Percentiles rank a stretch among this genome's conserved stretches.
phyloP scores from a whole-genome alignment of 805 yeast genomes.

The Cyberlindnera meyerae region DNA sequence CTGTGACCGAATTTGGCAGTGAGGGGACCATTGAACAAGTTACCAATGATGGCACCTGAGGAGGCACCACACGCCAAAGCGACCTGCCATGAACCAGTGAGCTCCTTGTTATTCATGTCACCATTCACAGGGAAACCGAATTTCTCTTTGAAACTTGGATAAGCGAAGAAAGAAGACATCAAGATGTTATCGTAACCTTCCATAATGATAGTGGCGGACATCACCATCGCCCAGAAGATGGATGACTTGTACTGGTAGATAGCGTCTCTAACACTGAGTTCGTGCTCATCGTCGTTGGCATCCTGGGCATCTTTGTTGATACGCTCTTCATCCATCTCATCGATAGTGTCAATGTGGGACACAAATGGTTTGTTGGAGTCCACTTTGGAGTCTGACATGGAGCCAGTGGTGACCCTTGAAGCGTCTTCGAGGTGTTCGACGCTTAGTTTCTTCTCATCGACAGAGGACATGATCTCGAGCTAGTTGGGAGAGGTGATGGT shows the following conservation, averaged over 20 bases:
- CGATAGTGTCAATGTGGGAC: conserved; percentile 7
- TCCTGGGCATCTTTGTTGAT: conserved; percentile 13
- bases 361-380: neutral
- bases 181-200: conserved; percentile 23
- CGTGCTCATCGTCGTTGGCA: conserved; percentile 19
- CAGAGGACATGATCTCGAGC: neutral
- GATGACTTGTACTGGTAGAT: conserved; percentile 14
- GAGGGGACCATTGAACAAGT: conserved; percentile 17
- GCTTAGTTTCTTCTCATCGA: conserved; percentile 12
- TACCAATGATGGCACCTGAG: conserved; percentile 33
- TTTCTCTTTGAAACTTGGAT: conserved; percentile 18
- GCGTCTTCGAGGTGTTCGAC: conserved; percentile 16
- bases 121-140: conserved; percentile 22
- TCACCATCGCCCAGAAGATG: conserved; percentile 18
- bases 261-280: conserved; percentile 16
- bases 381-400: conserved; percentile 1
- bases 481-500: no score
- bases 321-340: conserved; percentile 13
- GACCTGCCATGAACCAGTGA: conserved; percentile 42
- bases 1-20: conserved; percentile 36
- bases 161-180: conserved; percentile 21
- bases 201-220: conserved; percentile 21
- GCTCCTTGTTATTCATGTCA: conserved; percentile 27
- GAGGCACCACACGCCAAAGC: conserved; percentile 31
- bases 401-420: conserved; percentile 9